Base-by-base conservation (phyloP, 192 early-diverging fungal species). In the Entrophospora sp. region DNA sequence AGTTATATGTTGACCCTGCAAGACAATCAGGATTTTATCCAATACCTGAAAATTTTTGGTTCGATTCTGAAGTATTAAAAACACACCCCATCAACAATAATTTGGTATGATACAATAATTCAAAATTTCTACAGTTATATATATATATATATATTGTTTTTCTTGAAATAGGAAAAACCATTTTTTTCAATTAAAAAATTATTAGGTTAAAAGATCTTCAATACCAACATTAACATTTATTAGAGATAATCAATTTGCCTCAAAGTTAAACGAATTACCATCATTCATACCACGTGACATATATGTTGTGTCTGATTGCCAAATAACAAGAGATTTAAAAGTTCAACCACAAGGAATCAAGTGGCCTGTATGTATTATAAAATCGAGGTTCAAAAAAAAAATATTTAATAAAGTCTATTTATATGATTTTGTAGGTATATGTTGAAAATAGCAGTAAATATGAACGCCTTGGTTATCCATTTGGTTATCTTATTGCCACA, bases 31-130 rank as follows among this genome's bases (percentile, higher is more conserved):
- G 55, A 36, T 35, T n/a, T 57, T 57, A 57, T 35, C 55, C 55
- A 24, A 57, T 57, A 13, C 55, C 55, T 35, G 55, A 57, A 36
- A 22, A 57, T 13, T 36, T 35, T 37, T 57, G 55, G 55, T 36
- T 57, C 9, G 32, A 57, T 12, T 22, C 55, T 36, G 55, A 57
- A 22, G 32, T 34, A 13, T 16, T 57, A 9, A 57, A 20, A 31
- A n/a, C n/a, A n/a, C n/a, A n/a, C n/a, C n/a, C n/a, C n/a, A n/a
- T 24, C 0, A 5, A 9, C 2, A 24, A 22, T 46, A 22, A 46
- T 46, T 45, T 46, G 5, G 18, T 46, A n/a, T n/a, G n/a, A n/a
- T n/a, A n/a, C n/a, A n/a, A n/a, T n/a, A n/a, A n/a, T n/a, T n/a
- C n/a, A n/a, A n/a, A n/a, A n/a, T n/a, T n/a, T n/a, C n/a, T n/a